Percentiles rank a stretch among this genome's conserved stretches.
These are phyloP conservation scores for Bruguiera sexangula DNA, from an alignment of 345 rosid species.

Conservation along the genomic window DNA sequence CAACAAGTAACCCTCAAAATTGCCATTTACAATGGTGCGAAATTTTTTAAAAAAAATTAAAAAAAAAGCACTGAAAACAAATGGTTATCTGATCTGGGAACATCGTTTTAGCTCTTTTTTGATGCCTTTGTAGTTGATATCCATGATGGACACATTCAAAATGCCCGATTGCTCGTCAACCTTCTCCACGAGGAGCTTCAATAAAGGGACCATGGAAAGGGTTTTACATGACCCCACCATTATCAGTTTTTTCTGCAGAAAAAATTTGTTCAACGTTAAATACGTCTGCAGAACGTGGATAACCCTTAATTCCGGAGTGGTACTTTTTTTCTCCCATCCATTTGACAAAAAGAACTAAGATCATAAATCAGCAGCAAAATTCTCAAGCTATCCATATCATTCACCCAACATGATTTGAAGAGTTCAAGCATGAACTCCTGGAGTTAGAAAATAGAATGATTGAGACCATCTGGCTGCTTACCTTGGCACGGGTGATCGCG, in stretches of 20 bases:
- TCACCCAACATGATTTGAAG: neutral
- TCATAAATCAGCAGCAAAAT: neutral
- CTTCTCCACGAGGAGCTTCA: constrained; percentile 76
- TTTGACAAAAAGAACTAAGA: neutral
- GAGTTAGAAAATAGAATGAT: neutral
- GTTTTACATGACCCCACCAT: constrained; percentile 86
- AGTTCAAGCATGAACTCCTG: neutral
- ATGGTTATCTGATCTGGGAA: constrained; percentile 17
- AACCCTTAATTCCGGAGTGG: neutral
- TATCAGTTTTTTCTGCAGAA: constrained; percentile 71
- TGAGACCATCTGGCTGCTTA: constrained; percentile 11
- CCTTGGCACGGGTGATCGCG: constrained; percentile 93
- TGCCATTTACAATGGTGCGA: no score
- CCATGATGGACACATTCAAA: constrained; percentile 39
- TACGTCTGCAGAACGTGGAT: neutral
- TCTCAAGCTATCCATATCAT: neutral
- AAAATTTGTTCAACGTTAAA: neutral
- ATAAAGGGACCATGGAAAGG: constrained; percentile 68
- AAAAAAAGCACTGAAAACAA: neutral
- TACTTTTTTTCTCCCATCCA: neutral
- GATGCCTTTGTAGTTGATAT: constrained; percentile 25
- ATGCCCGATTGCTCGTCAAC: constrained; percentile 68
- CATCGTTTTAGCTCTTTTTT: constrained; percentile 27
- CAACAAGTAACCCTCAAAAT: no score
- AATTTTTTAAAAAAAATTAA: no score